Percentiles rank a stretch among this genome's conserved stretches.
phyloP scores from a whole-genome alignment of 129 eudicot species.

The Daucus carota region DH1_v3.0 NC_030382.2:42956501-42957000 shows the following conservation, averaged over 20 bases:
- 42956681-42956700: background rate
- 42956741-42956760: conserved; percentile 94
- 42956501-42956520: conserved; percentile 19
- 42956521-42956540: conserved; percentile 37
- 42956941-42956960: too few relatives aligned
- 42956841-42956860: too few relatives aligned
- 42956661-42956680: background rate
- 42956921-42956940: too few relatives aligned
- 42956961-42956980: too few relatives aligned
- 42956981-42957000: too few relatives aligned
- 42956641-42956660: background rate
- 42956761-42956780: conserved; percentile 86
- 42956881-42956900: too few relatives aligned
- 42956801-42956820: background rate
- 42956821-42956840: too few relatives aligned
- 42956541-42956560: conserved; percentile 82
- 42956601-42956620: background rate
- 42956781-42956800: background rate
- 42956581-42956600: conserved; percentile 8
- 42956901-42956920: too few relatives aligned
- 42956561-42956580: conserved; percentile 63
- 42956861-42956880: too few relatives aligned
- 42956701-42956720: conserved; percentile 51
- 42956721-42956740: conserved; percentile 82
- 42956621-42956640: background rate